phyloP scores from a whole-genome alignment of 176 grass and related monocot species.

The Lolium rigidum region DNA sequence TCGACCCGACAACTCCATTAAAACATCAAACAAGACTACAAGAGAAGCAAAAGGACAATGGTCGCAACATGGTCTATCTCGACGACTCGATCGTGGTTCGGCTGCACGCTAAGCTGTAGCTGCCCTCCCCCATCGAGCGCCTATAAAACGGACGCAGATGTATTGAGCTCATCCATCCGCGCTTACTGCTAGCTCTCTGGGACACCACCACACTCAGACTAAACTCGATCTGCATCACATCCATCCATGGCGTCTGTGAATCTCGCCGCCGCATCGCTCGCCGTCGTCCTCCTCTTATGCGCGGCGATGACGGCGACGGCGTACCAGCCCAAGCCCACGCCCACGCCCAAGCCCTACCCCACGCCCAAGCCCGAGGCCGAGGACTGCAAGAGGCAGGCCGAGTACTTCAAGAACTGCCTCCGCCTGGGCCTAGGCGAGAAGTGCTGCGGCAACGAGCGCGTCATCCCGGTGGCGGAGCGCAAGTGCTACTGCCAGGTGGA shows the following conservation, averaged over 20 bases:
- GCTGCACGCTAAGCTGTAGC: slow-evolving; percentile 1
- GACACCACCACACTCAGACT: background rate
- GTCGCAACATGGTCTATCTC: slow-evolving; percentile 15
- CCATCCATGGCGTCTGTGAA: background rate
- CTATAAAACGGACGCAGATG: background rate
- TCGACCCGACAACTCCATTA: background rate
- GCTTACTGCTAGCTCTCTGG: background rate
- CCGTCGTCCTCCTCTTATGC: background rate
- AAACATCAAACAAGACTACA: background rate
- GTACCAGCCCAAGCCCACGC: background rate
- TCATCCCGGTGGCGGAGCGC: background rate
- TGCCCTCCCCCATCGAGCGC: background rate
- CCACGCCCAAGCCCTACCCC: background rate
- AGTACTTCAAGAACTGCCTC: slow-evolving; percentile 36
- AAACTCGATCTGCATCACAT: background rate
- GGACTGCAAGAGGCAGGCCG: slow-evolving; percentile 11
- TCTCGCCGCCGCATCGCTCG: background rate
- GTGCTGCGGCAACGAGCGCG: background rate
- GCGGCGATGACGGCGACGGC: background rate
- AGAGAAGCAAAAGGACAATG: background rate
- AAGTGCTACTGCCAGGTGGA: slow-evolving; percentile 26
- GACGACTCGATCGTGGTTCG: background rate
- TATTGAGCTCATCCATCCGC: background rate
- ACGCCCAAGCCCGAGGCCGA: background rate
- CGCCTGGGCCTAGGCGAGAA: background rate